These are phyloP conservation scores for Rhynchospora breviuscula DNA, from an alignment of 176 grass and related monocot species.

Conservation along the genomic window DNA sequence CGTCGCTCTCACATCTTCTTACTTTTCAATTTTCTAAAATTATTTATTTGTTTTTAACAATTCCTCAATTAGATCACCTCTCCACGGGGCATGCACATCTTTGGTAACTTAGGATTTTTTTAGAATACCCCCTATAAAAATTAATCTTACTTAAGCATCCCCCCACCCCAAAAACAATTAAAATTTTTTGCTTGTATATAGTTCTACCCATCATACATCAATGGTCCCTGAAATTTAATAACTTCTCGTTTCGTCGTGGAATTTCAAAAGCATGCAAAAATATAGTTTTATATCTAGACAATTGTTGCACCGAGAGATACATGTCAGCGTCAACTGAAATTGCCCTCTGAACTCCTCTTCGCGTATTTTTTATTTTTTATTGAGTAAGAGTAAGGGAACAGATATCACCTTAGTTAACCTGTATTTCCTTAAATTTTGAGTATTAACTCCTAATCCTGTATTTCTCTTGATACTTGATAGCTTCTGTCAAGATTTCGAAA, in stretches of 20 bases:
- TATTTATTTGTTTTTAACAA: not conserved
- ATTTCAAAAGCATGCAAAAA: not conserved
- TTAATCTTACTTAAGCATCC: not conserved
- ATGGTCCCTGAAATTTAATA: not conserved
- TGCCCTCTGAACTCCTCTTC: slow-evolving; percentile 24
- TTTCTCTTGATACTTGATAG: no score
- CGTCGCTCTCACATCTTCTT: not conserved
- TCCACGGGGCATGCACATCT: no score
- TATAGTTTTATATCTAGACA: not conserved
- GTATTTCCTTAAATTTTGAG: not conserved
- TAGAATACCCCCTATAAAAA: not conserved
- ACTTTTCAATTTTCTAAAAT: not conserved
- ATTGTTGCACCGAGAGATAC: not conserved
- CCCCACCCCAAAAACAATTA: no score
- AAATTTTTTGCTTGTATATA: no score
- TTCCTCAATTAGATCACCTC: not conserved
- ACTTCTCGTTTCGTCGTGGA: not conserved
- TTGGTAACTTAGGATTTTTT: no score
- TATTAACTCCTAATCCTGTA: not conserved
- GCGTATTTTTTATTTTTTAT: not conserved
- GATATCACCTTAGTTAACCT: not conserved
- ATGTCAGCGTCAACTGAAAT: slow-evolving; percentile 28
- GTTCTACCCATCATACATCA: not conserved
- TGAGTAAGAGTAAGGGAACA: slow-evolving; percentile 42
- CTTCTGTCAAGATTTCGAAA: no score